Percentiles rank a stretch among this genome's conserved stretches.
Conservation (phyloP, 2,329 filamentous ascomycete species). For the Acarospora socialis region DNA sequence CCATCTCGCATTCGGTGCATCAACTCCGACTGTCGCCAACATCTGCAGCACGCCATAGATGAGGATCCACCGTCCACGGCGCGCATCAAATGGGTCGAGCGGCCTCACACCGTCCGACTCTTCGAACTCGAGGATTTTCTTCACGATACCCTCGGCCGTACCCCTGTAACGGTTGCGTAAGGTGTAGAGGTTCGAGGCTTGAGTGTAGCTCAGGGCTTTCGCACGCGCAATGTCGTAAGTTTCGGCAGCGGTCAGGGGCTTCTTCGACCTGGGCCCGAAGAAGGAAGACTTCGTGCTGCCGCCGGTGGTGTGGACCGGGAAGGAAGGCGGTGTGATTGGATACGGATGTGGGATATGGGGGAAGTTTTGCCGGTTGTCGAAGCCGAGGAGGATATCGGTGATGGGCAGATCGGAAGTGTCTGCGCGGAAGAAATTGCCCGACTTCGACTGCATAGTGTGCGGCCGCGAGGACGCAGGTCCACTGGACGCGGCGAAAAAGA, state of each 20-base stretch:
- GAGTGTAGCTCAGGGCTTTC: conserved; percentile 41
- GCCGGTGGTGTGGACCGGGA: conserved; percentile 22
- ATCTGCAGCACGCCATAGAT: conserved; percentile 48
- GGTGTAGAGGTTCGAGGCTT: conserved; percentile 45
- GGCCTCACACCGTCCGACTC: conserved; percentile 35
- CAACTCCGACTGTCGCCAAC: conserved; percentile 44
- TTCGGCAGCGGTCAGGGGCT: conserved; percentile 13
- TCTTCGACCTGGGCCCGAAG: conserved; percentile 21
- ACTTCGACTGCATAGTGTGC: no score
- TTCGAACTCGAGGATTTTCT: conserved; percentile 43
- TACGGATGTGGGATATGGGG: conserved; percentile 56
- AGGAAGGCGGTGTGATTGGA: conserved; percentile 45
- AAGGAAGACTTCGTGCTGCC: conserved; percentile 15
- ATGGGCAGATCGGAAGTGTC: conserved; percentile 42
- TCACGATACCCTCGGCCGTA: conserved; percentile 42
- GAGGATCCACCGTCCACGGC: conserved; percentile 46
- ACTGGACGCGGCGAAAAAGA: conserved; percentile 49
- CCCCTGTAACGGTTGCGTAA: conserved; percentile 39
- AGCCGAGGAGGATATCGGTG: conserved; percentile 51
- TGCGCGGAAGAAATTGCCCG: conserved; percentile 23
- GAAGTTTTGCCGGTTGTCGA: conserved; percentile 47
- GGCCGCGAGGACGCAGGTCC: conserved; percentile 15
- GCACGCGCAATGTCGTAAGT: conserved; percentile 10
- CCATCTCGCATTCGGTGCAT: conserved; percentile 40
- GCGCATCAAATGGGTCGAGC: conserved; percentile 40